Conservation (phyloP, 306 rosid species). For the Medicago lupulina region DNA sequence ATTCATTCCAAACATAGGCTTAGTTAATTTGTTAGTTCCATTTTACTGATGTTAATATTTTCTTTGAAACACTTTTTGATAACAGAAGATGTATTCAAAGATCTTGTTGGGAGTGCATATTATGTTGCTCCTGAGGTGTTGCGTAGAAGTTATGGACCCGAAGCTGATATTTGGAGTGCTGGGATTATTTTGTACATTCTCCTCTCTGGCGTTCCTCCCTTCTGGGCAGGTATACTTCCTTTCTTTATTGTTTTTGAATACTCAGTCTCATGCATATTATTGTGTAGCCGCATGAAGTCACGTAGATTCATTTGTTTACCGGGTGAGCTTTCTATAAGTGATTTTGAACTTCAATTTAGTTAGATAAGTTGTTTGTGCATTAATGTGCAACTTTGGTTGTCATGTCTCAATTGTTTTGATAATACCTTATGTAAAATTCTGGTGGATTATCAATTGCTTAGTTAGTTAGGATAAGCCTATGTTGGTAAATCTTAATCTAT, state of each 20-base stretch:
- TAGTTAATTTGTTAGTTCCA: not conserved
- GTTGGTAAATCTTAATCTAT: no score
- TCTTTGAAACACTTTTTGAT: conserved; percentile 25
- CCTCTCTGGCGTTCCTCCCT: conserved; percentile 96
- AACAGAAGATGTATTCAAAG: conserved; percentile 80
- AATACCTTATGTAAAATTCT: not conserved
- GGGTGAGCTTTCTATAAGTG: not conserved
- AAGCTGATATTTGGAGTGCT: conserved; percentile 98
- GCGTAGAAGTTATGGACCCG: conserved; percentile 78
- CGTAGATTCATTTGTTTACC: not conserved
- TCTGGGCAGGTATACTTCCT: conserved; percentile 85
- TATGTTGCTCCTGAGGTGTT: conserved; percentile 98
- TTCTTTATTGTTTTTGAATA: conserved; percentile 16
- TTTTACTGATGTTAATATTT: not conserved
- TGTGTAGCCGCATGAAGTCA: not conserved
- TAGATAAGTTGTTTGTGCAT: conserved; percentile 1
- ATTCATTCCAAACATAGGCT: not conserved
- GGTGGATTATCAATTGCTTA: no score
- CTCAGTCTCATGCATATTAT: not conserved
- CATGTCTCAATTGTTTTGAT: conserved; percentile 9
- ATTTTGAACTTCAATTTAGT: conserved; percentile 14
- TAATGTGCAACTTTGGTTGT: conserved; percentile 18
- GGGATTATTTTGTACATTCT: conserved; percentile 91
- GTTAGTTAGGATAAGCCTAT: no score
- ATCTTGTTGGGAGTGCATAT: conserved; percentile 97